These are phyloP conservation scores for Erodium chrysanthum DNA, from an alignment of 441 rosid genomes.

Conservation along the genomic window DNA sequence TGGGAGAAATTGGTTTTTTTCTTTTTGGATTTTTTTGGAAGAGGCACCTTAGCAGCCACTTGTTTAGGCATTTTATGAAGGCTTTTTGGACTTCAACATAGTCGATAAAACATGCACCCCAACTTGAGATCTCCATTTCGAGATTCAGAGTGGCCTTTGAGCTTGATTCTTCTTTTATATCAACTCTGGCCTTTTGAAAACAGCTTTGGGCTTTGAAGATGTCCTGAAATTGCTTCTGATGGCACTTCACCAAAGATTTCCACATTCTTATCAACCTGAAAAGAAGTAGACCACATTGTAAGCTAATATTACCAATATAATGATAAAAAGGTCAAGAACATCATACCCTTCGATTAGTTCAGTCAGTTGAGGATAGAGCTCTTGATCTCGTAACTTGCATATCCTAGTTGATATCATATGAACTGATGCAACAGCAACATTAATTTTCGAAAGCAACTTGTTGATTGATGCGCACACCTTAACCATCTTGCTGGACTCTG, in stretches of 20 bases:
- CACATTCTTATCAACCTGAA: constrained; percentile 34
- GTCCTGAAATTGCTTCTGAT: constrained; percentile 30
- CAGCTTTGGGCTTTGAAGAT: constrained; percentile 21
- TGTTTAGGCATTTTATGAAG: constrained; percentile 29
- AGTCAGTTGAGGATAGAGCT: constrained; percentile 27
- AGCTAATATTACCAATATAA: too few relatives aligned
- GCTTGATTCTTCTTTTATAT: constrained; percentile 16
- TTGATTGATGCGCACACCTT: constrained; percentile 18
- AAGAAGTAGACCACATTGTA: neutral
- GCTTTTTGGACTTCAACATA: constrained; percentile 31
- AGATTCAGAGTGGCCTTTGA: constrained; percentile 27
- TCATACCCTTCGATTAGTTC: constrained; percentile 30
- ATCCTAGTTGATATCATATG: constrained; percentile 29
- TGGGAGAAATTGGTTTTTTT: too few relatives aligned
- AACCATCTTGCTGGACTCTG: constrained; percentile 22
- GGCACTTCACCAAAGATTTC: constrained; percentile 30
- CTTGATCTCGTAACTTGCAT: constrained; percentile 35
- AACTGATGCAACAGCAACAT: constrained; percentile 23
- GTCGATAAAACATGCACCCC: constrained; percentile 25
- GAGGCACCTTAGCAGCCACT: constrained; percentile 35
- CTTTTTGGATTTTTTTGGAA: constrained; percentile 24
- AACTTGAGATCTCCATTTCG: constrained; percentile 24
- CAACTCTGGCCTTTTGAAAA: constrained; percentile 18
- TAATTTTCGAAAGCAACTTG: constrained; percentile 24
- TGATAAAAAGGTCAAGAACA: neutral